phyloP scores from a whole-genome alignment of 257 asterid species.

The Nicotiana noctiflora region DNA sequence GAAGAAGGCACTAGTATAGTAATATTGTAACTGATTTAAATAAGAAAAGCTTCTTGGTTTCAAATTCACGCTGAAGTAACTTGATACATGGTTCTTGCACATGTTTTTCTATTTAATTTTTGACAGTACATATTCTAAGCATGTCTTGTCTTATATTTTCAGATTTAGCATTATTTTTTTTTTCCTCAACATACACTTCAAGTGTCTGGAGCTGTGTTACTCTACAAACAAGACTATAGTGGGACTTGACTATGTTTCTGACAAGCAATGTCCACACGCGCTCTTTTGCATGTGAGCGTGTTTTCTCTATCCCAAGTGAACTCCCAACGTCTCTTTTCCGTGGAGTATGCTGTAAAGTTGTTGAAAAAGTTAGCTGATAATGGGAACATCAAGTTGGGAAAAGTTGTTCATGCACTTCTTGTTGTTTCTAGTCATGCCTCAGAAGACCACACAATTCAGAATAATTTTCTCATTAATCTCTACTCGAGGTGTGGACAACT shows the following conservation, averaged over 20 bases:
- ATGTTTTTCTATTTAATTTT: neutral
- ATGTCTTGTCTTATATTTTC: neutral
- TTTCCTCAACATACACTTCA: neutral
- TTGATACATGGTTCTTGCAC: neutral
- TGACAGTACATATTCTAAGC: neutral
- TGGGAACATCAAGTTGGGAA: constrained; percentile 46
- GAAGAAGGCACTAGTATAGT: neutral
- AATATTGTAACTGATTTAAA: neutral
- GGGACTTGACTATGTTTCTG: neutral
- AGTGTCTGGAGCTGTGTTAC: neutral
- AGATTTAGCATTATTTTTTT: neutral
- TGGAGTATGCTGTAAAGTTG: constrained; percentile 23
- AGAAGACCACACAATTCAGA: constrained; percentile 41
- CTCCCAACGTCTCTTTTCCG: neutral
- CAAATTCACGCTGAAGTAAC: neutral
- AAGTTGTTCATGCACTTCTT: constrained; percentile 63
- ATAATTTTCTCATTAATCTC: constrained; percentile 50
- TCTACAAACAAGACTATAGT: neutral
- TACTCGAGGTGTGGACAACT: constrained; percentile 57
- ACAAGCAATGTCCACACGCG: neutral
- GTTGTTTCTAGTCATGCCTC: constrained; percentile 38
- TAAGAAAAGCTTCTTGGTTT: neutral
- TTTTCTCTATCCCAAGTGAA: neutral
- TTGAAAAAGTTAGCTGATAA: constrained; percentile 47
- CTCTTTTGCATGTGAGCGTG: neutral